Percentiles rank a stretch among this genome's conserved stretches.
These are phyloP conservation scores for Botryotinia convoluta DNA, from an alignment of 2,329 filamentous ascomycete genomes.

Conservation along the genomic window DNA sequence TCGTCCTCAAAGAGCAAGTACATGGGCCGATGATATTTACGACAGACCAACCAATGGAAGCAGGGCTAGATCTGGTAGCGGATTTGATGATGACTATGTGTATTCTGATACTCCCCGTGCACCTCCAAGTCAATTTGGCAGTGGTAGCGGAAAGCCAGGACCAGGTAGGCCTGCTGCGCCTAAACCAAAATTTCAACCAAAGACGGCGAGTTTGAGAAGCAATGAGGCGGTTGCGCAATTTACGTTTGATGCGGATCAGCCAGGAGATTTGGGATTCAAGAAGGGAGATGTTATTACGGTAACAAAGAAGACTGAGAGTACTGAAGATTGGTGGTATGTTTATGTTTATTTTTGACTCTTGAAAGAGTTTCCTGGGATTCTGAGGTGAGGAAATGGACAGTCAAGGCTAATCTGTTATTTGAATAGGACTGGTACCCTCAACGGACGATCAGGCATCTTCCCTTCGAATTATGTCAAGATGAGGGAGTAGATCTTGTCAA, in stretches of 20 bases:
- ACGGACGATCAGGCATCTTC: conserved; percentile 84
- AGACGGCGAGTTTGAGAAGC: conserved; percentile 54
- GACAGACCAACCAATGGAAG: conserved; percentile 50
- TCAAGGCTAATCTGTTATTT: not conserved
- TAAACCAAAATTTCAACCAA: conserved; percentile 76
- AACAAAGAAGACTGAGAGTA: conserved; percentile 88
- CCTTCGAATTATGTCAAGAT: conserved; percentile 77
- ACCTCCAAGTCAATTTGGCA: conserved; percentile 30
- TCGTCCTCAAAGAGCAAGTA: conserved; percentile 60
- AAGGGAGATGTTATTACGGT: conserved; percentile 97
- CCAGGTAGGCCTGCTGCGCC: conserved; percentile 81
- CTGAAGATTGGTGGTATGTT: conserved; percentile 87
- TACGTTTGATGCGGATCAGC: conserved; percentile 91
- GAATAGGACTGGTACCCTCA: conserved; percentile 80
- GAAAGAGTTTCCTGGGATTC: not conserved
- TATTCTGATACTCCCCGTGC: conserved; percentile 51
- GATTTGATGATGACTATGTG: conserved; percentile 51
- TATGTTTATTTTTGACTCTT: conserved; percentile 29
- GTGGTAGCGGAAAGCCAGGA: conserved; percentile 44
- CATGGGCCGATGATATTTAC: conserved; percentile 75
- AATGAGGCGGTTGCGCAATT: conserved; percentile 90
- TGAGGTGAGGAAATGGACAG: not conserved
- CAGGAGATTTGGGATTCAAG: conserved; percentile 90
- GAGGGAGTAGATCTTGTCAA: conserved; percentile 45
- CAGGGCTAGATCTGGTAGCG: conserved; percentile 37